Percentiles rank a stretch among this genome's conserved stretches.
phyloP scores from a whole-genome alignment of 176 grass and related monocot species.

The Phyllostachys edulis region DNA sequence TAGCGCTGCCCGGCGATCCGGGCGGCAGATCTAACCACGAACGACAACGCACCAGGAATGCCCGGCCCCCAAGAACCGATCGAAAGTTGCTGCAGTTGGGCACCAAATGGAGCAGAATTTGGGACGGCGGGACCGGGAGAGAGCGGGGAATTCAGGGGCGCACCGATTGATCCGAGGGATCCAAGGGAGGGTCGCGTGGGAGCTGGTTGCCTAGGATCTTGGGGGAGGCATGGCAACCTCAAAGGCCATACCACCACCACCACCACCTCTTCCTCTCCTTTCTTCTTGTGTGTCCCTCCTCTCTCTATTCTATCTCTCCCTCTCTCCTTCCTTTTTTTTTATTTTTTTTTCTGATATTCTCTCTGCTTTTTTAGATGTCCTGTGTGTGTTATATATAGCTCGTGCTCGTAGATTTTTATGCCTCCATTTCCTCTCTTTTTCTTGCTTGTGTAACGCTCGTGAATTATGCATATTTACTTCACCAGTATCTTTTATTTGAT shows the following conservation, averaged over 20 bases:
- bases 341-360: conserved; percentile 37
- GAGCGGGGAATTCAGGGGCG: conserved; percentile 30
- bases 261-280: conserved; percentile 41
- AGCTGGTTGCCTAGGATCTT: conserved; percentile 55
- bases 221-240: conserved; percentile 59
- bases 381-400: conserved; percentile 36
- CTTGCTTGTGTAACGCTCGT: neutral
- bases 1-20: neutral
- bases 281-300: conserved; percentile 49
- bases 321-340: conserved; percentile 47
- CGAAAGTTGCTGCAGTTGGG: conserved; percentile 34
- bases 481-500: conserved; percentile 11
- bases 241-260: conserved; percentile 34
- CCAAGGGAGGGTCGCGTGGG: conserved; percentile 36
- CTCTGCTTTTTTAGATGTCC: conserved; percentile 34
- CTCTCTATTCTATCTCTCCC: conserved; percentile 37
- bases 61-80: conserved; percentile 37
- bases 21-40: conserved; percentile 42
- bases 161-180: conserved; percentile 61
- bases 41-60: conserved; percentile 34
- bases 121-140: neutral
- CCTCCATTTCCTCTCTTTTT: neutral
- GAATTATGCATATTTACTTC: conserved; percentile 3
- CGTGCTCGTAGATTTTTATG: conserved; percentile 21
- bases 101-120: conserved; percentile 38